phyloP scores from a whole-genome alignment of 2,329 filamentous ascomycete genomes.

The Sporothrix phasma region DNA sequence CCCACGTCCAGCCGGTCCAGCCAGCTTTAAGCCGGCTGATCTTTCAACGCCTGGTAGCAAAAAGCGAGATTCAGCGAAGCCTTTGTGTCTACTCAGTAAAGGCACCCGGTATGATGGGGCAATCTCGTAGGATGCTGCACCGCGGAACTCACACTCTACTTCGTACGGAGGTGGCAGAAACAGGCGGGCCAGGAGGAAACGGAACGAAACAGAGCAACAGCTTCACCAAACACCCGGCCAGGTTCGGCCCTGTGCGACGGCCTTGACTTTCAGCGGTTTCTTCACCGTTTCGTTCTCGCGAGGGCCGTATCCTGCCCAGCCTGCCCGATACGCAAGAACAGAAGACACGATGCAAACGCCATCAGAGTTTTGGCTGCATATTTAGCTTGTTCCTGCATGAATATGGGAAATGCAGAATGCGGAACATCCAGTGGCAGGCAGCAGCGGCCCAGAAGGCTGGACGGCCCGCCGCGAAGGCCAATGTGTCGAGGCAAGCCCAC shows the following conservation, averaged over 20 bases:
- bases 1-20: too few relatives aligned
- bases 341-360: neutral
- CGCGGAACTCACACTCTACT: too few relatives aligned
- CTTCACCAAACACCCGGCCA: neutral
- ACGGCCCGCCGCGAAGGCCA: neutral
- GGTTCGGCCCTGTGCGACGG: neutral
- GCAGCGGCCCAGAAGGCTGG: conserved; percentile 1
- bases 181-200: too few relatives aligned
- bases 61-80: too few relatives aligned
- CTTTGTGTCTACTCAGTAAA: too few relatives aligned
- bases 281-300: neutral
- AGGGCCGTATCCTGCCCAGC: neutral
- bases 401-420: conserved; percentile 2
- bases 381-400: conserved; percentile 7
- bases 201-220: too few relatives aligned
- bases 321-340: neutral
- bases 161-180: too few relatives aligned
- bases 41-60: too few relatives aligned
- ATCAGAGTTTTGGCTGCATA: neutral
- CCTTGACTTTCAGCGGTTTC: neutral
- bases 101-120: too few relatives aligned
- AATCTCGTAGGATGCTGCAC: too few relatives aligned
- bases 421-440: neutral
- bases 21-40: neutral
- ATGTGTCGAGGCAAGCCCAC: too few relatives aligned